Evolutionary conservation across 169 alveolate species (phyloP), one percentile per base, ranked within the genome.

Genomic region (Eimeria sp.): DNA sequence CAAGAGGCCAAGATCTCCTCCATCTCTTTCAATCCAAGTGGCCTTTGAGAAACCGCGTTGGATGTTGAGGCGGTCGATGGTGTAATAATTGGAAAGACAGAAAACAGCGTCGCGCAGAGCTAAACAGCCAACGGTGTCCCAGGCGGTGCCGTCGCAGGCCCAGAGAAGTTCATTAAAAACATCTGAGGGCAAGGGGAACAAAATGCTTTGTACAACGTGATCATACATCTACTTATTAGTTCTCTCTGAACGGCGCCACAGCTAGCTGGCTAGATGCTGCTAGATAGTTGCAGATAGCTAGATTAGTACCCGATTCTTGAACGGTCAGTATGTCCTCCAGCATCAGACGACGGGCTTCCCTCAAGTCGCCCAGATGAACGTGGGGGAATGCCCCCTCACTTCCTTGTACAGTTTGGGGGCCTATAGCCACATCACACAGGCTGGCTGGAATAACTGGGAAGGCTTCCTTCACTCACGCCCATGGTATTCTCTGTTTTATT

Each of bases 61-160:
- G 56, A 40, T 23, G 74, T 91, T 91, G 58, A 91, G 68, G 13
- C 90, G 83, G 37, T 91, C 95, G 27, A 91, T 58, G 40, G 85
- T 66, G 68, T 76, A 64, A 58, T 91, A 91, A 72, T 91, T 91
- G 6, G 95, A 82, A 9, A 91, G 66, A 83, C 95, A 91, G 72
- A 91, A 91, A 27, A 76, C 60, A 27, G 95, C 95, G 60, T 91
- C 95, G 37, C 95, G 74, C 85, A 72, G 95, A 40, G 88, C 71
- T 46, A 58, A 0, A 40, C 95, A 91, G 83, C 90, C 91, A 37
- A 89, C 95, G 37, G 95, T 89, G 95, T 66, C 74, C 85, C 87
- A 66, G 85, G 74, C 85, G 13, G 95, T 60, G 40, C 88, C 83
- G 66, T 60, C 90, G 95, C 95, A 91, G 37, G 90, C 95, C 95